Base-by-base conservation (phyloP, 129 eudicot species). In the Ambrosia artemisiifolia region DNA sequence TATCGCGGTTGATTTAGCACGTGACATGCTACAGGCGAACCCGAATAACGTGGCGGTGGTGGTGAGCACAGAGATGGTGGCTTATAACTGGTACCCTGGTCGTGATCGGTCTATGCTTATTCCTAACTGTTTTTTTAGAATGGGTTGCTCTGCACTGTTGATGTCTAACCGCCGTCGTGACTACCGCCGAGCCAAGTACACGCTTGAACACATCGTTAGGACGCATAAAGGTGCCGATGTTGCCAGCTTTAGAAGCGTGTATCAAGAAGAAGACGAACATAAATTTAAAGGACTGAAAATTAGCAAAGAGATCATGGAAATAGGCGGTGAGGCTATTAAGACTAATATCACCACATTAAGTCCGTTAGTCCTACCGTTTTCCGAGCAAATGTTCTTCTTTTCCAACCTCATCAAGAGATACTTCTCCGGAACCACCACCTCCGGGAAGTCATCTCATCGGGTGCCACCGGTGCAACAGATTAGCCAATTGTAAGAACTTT, bases 11-110 rank as follows among this genome's bases (percentile, higher is more conserved):
- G 98, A 92, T 74, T 63, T 91, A 85, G 97, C 97, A 0, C 85
- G 89, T 3, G 97, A 91, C 44, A 91, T 91, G 97, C 80, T 92
- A 13, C 83, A 86, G 43, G 89, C 95, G 2, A 92, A 89, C 78
- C 86, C 96, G 5, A 92, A 85, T n/a, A 92, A 80, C 65, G 76
- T 80, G 8, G 98, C 96, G 3, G 88, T 89, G 44, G 96, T 92
- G 70, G 96, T 91, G 24, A 88, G 96, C 40, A 86, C 96, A n/a
- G 97, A 91, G 80, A 88, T 86, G 87, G 98, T 92, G 0, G 96
- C 85, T 7, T 92, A 78, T 51, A 92, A 92, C 44, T 92, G 98
- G 98, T 92, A 92, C 81, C 86, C 91, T 0, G 96, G 98, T 6
- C 79, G 80, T 4, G 86, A 88, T 3, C 74, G 91, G 18, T 89